These are phyloP conservation scores for Datisca glomerata DNA, from an alignment of 306 rosid genomes.

Conservation along the genomic window DNA sequence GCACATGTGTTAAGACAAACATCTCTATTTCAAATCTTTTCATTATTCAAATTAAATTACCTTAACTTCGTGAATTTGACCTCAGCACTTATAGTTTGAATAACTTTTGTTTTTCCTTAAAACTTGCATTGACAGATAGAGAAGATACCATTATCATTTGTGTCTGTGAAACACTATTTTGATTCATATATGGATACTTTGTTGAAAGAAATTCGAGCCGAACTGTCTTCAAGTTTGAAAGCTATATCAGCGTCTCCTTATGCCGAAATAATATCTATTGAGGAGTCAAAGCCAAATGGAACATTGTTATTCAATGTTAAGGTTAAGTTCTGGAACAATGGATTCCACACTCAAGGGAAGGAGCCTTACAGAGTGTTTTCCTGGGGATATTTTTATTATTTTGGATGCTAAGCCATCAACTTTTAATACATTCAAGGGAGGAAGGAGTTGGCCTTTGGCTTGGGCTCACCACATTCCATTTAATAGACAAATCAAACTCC, in stretches of 20 bases:
- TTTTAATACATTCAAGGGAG: slow-evolving; percentile 22
- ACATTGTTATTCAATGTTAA: slow-evolving; percentile 9
- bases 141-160: slow-evolving; percentile 21
- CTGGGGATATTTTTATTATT: slow-evolving; percentile 47
- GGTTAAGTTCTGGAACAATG: slow-evolving; percentile 28
- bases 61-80: not conserved
- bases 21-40: too few species aligned
- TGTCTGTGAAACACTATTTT: slow-evolving; percentile 24
- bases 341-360: slow-evolving; percentile 25
- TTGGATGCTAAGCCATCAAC: slow-evolving; percentile 30
- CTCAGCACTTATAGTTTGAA: not conserved
- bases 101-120: too few species aligned
- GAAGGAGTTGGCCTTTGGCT: slow-evolving; percentile 26
- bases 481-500: slow-evolving; percentile 19
- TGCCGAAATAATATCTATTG: slow-evolving; percentile 24
- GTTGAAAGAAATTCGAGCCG: slow-evolving; percentile 46
- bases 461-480: slow-evolving; percentile 15
- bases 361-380: slow-evolving; percentile 29
- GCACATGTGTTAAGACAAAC: too few species aligned
- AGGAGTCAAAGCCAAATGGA: slow-evolving; percentile 6
- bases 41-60: too few species aligned
- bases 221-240: slow-evolving; percentile 33
- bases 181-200: slow-evolving; percentile 36
- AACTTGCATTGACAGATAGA: too few species aligned
- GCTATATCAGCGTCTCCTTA: slow-evolving; percentile 28